Base-by-base conservation (phyloP, 306 rosid genomes). In the Lupinus albus region DNA sequence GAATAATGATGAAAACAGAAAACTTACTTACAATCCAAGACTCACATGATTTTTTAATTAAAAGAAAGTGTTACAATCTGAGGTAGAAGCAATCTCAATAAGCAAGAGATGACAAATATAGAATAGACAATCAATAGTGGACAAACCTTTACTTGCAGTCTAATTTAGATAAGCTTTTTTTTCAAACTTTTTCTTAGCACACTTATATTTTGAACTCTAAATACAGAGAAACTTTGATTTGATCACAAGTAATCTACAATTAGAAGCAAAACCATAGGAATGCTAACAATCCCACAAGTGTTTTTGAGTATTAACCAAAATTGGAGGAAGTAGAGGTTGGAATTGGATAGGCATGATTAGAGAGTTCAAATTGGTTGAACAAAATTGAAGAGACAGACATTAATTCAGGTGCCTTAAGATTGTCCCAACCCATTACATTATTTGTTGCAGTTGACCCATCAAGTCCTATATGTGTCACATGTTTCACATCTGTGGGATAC, bases 401-500 rank as follows among this genome's bases (percentile, higher is more conserved):
- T 8, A 82, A 49, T 69, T 88, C 82, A 8, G 88, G 87, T 48
- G 89, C 21, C 58, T 72, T 79, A 17, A 74, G 67, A 72, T 71
- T 78, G 45, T 87, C 86, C 96, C 91, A 86, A 52, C 77, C 83
- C 73, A 61, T 84, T 0, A 80, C 44, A 44, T 74, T 76, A 55
- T 84, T 84, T 55, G 91, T 85, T 28, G 87, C 81, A 0, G 89
- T 78, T 15, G 95, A 87, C 5, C 98, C 98, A 71, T 89, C 96
- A 75, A 86, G 56, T 73, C 96, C 96, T 67, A 92, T 89, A 74
- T 92, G 98, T 54, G 98, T 89, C 69, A 89, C 86, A 36, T 92
- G 98, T 82, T 86, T 89, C 82, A 92, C 98, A 66, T 92, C 96
- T 15, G 96, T 92, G 54, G 98, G 98, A 50, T 61, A 77, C 44